Base-by-base conservation (phyloP, 2,329 filamentous ascomycete species). In the Aspergillus carbonarius region DNA sequence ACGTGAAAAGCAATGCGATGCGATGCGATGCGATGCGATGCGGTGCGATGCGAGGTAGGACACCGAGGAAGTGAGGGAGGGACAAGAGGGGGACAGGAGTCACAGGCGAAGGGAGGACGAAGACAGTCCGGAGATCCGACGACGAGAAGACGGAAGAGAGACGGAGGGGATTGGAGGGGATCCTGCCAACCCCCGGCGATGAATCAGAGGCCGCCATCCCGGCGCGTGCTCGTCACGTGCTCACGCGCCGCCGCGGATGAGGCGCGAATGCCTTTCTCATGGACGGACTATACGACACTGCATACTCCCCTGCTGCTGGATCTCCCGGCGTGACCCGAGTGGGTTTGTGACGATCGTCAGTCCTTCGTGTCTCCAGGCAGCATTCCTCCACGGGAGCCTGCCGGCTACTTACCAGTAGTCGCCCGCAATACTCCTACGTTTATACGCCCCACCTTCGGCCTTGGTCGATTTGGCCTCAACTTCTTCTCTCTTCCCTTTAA, bases 191-290 rank as follows among this genome's bases (percentile, higher is more conserved):
- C 7, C 35, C 39, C 34, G 55, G 12, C 47, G 35, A 51, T 56
- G 39, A 47, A 44, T 42, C 42, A 47, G 39, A 44, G 58, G 57
- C 13, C 35, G 35, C 39, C 51, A 8, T 37, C 37, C 18, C n/a
- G 37, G 58, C 60, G 60, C 58, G 60, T 59, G 13, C 12, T 0
- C 6, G 5, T 48, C 68, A 70, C 66, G 66, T 70, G 68, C 62
- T 35, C n/a, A 57, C 67, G 66, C 64, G 67, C 60, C 50, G 60
- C 51, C 48, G 54, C 30, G 8, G 30, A 8, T 8, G 30, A 32
- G 30, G 30, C 62, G 58, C 30, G 42, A 55, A 23, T 9, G 18
- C 17, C 39, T 42, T 42, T 42, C 20, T 17, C 39, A 40, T 40
- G 20, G 13, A 3, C 20, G 18, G 18, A 10, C 23, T 23, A 23